These are phyloP conservation scores for Termitomyces sp. DNA, from an alignment of 768 basidiomycete genomes.

Conservation along the genomic window DNA sequence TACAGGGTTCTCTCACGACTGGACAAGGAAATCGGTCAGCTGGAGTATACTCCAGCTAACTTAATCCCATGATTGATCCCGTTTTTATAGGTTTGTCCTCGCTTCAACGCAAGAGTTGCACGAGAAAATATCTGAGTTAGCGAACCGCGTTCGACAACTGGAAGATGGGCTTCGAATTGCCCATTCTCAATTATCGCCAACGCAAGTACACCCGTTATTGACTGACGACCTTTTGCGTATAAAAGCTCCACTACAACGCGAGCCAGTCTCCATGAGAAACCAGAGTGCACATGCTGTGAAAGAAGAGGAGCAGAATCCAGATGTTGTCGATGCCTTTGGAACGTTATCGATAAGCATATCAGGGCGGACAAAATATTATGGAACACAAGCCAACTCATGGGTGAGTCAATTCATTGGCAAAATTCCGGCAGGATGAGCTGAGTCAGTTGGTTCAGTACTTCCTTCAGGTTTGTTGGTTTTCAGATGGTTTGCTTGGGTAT, in stretches of 20 bases:
- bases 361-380: conserved; percentile 72
- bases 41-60: background rate
- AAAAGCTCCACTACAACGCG: conserved; percentile 73
- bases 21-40: conserved; percentile 74
- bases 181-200: conserved; percentile 47
- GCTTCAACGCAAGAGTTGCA: conserved; percentile 78
- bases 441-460: conserved; percentile 48
- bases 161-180: conserved; percentile 64
- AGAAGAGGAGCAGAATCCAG: conserved; percentile 59
- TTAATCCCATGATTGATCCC: background rate
- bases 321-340: conserved; percentile 76
- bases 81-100: conserved; percentile 55
- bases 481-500: background rate
- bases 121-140: conserved; percentile 74
- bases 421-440: conserved; percentile 6
- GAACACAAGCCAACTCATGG: conserved; percentile 73
- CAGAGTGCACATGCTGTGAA: conserved; percentile 32
- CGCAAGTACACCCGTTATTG: conserved; percentile 60
- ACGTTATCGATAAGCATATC: conserved; percentile 68
- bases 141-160: conserved; percentile 67
- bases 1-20: conserved; percentile 68
- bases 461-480: conserved; percentile 42
- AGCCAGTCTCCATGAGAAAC: conserved; percentile 40
- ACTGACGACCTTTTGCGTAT: conserved; percentile 67
- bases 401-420: conserved; percentile 32